Conservation (phyloP, 2,329 filamentous ascomycete species). For the Rhinocladiella similis region DNA sequence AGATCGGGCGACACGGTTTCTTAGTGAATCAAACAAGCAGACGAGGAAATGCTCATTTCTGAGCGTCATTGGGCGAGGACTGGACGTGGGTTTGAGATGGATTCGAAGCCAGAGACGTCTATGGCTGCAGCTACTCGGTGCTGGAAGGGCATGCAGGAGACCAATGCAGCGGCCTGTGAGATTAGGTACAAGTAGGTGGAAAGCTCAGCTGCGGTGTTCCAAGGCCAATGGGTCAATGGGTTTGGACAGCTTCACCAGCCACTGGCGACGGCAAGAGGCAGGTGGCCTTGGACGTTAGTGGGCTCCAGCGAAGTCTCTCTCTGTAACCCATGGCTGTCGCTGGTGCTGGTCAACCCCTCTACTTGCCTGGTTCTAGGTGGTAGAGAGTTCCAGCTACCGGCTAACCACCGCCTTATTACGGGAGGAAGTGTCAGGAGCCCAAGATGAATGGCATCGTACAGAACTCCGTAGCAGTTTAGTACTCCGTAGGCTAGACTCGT, state of each 20-base stretch:
- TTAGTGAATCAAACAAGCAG: conserved; percentile 9
- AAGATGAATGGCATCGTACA: background rate
- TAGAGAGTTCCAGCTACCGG: no score
- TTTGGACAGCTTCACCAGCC: conserved; percentile 12
- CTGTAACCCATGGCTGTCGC: background rate
- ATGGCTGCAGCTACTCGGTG: conserved; percentile 17
- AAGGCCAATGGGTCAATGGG: conserved; percentile 8
- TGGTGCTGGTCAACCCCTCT: background rate
- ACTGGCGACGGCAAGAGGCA: conserved; percentile 6
- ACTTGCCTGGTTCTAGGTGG: background rate
- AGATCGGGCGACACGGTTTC: conserved; percentile 15
- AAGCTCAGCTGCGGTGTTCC: conserved; percentile 1
- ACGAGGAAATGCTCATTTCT: conserved; percentile 4
- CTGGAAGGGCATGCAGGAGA: conserved; percentile 18
- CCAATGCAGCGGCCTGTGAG: conserved; percentile 21
- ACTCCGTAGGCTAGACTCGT: background rate
- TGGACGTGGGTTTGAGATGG: conserved; percentile 22
- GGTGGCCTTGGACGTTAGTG: conserved; percentile 6
- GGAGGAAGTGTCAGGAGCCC: no score
- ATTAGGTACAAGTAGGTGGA: no score
- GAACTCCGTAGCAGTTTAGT: background rate
- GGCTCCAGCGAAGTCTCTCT: background rate
- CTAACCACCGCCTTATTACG: no score
- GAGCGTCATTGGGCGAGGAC: conserved; percentile 13
- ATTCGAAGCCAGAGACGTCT: conserved; percentile 7